Evolutionary conservation across 768 basidiomycete species (phyloP).

Genomic region (Inosperma sp.): DNA sequence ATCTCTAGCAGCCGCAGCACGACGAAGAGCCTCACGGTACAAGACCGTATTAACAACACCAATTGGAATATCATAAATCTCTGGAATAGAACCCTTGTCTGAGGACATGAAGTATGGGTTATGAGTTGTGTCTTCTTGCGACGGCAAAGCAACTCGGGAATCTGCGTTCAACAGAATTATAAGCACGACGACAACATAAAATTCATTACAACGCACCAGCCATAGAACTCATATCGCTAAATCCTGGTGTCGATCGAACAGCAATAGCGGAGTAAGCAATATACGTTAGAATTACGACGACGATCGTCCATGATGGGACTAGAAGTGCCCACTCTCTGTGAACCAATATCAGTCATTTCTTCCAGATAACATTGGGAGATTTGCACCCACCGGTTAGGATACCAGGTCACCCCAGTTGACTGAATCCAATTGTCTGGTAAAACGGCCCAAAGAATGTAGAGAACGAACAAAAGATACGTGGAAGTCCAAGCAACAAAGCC

Average conservation of each 20-base stretch:
- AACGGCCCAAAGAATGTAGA: conserved; percentile 78
- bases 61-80: conserved; percentile 78
- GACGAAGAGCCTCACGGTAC: conserved; percentile 33
- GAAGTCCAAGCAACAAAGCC: conserved; percentile 87
- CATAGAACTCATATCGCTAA: conserved; percentile 62
- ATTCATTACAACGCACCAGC: conserved; percentile 50
- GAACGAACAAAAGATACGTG: conserved; percentile 62
- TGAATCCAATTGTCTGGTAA: conserved; percentile 68
- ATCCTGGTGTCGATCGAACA: conserved; percentile 62
- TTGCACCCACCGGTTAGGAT: conserved; percentile 83
- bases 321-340: conserved; percentile 81
- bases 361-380: background rate
- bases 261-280: conserved; percentile 73
- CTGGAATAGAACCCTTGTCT: conserved; percentile 47
- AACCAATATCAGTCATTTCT: background rate
- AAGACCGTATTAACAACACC: conserved; percentile 74
- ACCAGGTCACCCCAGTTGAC: conserved; percentile 72
- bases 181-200: conserved; percentile 11
- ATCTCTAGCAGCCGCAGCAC: no score
- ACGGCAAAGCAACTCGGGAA: conserved; percentile 50
- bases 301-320: conserved; percentile 70
- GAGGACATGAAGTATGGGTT: conserved; percentile 50
- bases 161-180: conserved; percentile 39
- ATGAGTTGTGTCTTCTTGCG: conserved; percentile 23
- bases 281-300: conserved; percentile 71